A percentile compares a stretch with the other conserved stretches of the same genome.
Evolutionary conservation across 2,329 filamentous ascomycete species (phyloP).

Genomic region (Diaporthe aspalathi): DNA sequence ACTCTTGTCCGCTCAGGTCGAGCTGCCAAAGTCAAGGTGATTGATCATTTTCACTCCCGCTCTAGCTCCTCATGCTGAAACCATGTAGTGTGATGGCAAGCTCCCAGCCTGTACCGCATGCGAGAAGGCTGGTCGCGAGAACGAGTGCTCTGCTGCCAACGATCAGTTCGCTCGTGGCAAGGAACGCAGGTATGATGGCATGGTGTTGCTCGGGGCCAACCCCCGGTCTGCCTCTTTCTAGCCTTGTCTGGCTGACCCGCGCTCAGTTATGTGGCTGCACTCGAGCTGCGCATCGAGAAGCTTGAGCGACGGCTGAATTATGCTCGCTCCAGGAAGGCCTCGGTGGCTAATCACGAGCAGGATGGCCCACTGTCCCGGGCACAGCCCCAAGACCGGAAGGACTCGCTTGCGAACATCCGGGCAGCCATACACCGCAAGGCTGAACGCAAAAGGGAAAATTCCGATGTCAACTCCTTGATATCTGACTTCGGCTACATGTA

Average conservation of each 20-base stretch:
- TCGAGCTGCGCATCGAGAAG: constrained; percentile 92
- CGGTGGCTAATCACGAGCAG: constrained; percentile 73
- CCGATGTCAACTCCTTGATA: constrained; percentile 89
- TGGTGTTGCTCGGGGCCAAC: not conserved
- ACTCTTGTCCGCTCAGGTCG: constrained; percentile 64
- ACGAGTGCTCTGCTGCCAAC: constrained; percentile 92
- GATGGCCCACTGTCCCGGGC: constrained; percentile 56
- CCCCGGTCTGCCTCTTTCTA: constrained; percentile 11
- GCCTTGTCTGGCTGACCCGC: constrained; percentile 40
- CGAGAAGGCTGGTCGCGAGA: constrained; percentile 87
- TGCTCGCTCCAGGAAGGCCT: constrained; percentile 77
- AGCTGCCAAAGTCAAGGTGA: constrained; percentile 89
- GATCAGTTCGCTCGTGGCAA: constrained; percentile 97
- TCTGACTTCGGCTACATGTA: constrained; percentile 94
- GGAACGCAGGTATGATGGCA: constrained; percentile 76
- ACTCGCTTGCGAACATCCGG: constrained; percentile 71
- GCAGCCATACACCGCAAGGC: constrained; percentile 74
- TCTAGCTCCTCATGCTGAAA: constrained; percentile 13
- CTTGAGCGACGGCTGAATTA: constrained; percentile 82
- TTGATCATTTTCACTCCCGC: constrained; percentile 30
- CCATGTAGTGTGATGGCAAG: constrained; percentile 85
- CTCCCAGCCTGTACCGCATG: constrained; percentile 95
- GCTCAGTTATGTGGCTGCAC: constrained; percentile 85
- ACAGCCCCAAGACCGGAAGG: constrained; percentile 65
- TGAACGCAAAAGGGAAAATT: constrained; percentile 76